Evolutionary conservation across 2,329 filamentous ascomycete genomes (phyloP), one percentile per base, ranked within the genome.

Genomic region (Coniochaeta hoffmannii): DNA sequence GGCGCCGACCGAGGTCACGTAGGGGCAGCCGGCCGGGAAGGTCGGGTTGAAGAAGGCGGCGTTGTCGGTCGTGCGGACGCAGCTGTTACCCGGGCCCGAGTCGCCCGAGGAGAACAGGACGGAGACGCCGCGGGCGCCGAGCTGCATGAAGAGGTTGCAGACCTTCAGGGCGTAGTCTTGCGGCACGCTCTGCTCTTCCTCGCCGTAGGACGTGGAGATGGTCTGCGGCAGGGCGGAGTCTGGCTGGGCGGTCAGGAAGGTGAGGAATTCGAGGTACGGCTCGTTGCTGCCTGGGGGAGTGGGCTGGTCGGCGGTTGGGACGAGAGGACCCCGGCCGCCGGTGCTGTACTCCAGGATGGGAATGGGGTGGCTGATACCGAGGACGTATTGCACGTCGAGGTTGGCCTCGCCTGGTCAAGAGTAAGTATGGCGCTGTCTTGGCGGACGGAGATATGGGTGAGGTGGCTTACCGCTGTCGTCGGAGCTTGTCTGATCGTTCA

Each of bases 111-210:
- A 75, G 65, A 86, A 82, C 30, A 88, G 69, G n/a, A 88, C 73
- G 1, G 80, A 80, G 4, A 86, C 78, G n/a, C 86, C 86, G 38
- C 85, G 81, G 1, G 82, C 79, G n/a, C 83, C 85, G 31, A 88
- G 80, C 61, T 86, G 78, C 44, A 79, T 82, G 62, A 87, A 84
- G 59, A 83, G 73, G 59, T 80, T 76, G 72, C 86, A 89, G 12
- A 86, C 82, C 53, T 78, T 76, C 50, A 73, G 72, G 17, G 82
- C 81, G 63, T 87, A 89, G 11, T 78, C 76, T 2, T 71, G 63
- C 0, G 86, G 85, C 0, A 89, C 62, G 1, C 79, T 86, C 35
- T 87, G 80, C 68, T 89, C 86, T 54, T 82, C 77, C 58, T 88
- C 84, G 50, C 83, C 85, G 65, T 89, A 89, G 0, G 83, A 87